Conservation (phyloP, 2,329 filamentous ascomycete genomes). For the Ophiostoma triangulosporum region DNA sequence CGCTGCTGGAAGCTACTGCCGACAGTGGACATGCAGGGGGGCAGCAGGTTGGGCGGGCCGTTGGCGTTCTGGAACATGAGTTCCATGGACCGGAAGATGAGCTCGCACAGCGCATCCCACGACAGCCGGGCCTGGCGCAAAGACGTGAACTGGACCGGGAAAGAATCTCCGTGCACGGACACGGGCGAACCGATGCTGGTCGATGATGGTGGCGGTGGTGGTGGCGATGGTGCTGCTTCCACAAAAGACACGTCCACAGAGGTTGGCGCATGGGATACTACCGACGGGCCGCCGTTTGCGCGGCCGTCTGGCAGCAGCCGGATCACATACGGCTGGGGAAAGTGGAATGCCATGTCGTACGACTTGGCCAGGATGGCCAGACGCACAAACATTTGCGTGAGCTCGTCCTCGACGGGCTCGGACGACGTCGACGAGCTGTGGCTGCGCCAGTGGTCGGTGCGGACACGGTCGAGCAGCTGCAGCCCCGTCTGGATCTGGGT, state of each 20-base stretch:
- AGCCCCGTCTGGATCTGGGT: slow-evolving; percentile 47
- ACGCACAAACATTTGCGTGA: slow-evolving; percentile 49
- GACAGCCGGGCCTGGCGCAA: slow-evolving; percentile 41
- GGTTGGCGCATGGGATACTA: background rate
- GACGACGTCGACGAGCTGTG: slow-evolving; percentile 4
- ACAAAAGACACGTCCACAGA: too few relatives aligned
- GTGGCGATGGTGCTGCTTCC: slow-evolving; percentile 22
- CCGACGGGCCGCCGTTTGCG: slow-evolving; percentile 8
- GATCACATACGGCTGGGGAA: slow-evolving; percentile 48
- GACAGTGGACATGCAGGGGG: slow-evolving; percentile 32
- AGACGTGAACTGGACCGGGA: slow-evolving; percentile 33
- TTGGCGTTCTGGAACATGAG: slow-evolving; percentile 34
- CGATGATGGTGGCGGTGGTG: slow-evolving; percentile 9
- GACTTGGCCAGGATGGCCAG: slow-evolving; percentile 53
- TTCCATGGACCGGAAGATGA: slow-evolving; percentile 45
- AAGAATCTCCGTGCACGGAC: slow-evolving; percentile 23
- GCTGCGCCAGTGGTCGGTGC: slow-evolving; percentile 27
- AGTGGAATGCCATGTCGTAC: slow-evolving; percentile 56
- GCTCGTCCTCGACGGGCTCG: slow-evolving; percentile 42
- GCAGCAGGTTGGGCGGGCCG: slow-evolving; percentile 39
- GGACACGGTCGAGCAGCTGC: slow-evolving; percentile 37
- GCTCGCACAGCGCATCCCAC: slow-evolving; percentile 43
- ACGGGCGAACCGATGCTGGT: slow-evolving; percentile 31
- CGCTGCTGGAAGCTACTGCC: slow-evolving; percentile 34
- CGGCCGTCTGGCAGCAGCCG: slow-evolving; percentile 27